A percentile compares a stretch with the other conserved stretches of the same genome.
These are phyloP conservation scores for Dipteronia sinensis DNA, from an alignment of 345 rosid genomes.

Conservation along the genomic window DNA sequence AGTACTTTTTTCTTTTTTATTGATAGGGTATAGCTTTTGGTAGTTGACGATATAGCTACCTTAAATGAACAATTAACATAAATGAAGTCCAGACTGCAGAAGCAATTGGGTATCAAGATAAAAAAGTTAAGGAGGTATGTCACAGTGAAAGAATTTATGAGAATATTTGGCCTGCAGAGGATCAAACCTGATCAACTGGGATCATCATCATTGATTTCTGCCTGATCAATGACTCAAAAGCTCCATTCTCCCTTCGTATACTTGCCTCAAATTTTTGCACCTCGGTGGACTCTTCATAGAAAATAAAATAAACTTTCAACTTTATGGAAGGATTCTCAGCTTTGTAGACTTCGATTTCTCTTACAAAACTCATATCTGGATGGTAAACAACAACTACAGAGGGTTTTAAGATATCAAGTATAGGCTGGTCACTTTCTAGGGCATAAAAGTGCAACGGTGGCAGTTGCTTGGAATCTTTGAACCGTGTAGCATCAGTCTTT, in stretches of 20 bases:
- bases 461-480: conserved; percentile 41
- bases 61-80: conserved; percentile 2
- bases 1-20: background rate
- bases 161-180: conserved; percentile 7
- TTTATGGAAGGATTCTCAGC: conserved; percentile 79
- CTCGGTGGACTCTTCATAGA: conserved; percentile 92
- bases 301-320: conserved; percentile 88
- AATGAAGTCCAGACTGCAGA: conserved; percentile 1
- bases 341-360: conserved; percentile 93
- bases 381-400: conserved; percentile 84
- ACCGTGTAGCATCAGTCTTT: conserved; percentile 19
- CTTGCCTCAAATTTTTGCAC: conserved; percentile 95
- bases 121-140: background rate
- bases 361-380: conserved; percentile 82
- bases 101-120: conserved; percentile 4
- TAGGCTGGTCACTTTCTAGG: conserved; percentile 75
- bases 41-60: background rate
- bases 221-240: conserved; percentile 93
- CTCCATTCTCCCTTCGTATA: conserved; percentile 87
- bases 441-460: conserved; percentile 82
- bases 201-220: conserved; percentile 97
- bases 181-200: conserved; percentile 84
- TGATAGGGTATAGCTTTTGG: background rate
- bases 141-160: background rate
- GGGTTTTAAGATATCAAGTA: conserved; percentile 80